Evolutionary conservation across 2,329 filamentous ascomycete species (phyloP), one percentile per base, ranked within the genome.

Genomic region (Pseudocercospora fuligena): DNA sequence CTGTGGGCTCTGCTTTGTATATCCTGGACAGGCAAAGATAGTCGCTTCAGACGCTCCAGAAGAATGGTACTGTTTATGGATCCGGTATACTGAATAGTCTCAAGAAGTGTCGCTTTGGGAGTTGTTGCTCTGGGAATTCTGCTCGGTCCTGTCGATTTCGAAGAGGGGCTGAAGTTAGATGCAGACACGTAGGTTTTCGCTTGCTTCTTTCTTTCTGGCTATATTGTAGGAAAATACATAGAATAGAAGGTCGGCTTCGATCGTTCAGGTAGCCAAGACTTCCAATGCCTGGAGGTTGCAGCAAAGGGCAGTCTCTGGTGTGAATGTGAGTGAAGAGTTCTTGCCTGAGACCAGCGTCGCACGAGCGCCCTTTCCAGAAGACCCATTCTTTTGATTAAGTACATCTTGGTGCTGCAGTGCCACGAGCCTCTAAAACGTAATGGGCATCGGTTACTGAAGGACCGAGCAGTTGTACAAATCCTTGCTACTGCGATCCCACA

Each of bases 341-440:
- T 46, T 47, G 25, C 16, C 21, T 49, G 21, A 53, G n/a, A 31
- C n/a, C 57, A 49, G 49, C 21, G 49, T 47, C 29, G 58, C 63
- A 58, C 63, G 58, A 61, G 63, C 58, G 43, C 11, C 58, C 36
- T 61, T 61, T 61, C 63, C 57, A 61, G 60, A 56, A 56, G 60
- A 56, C 65, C 29, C 60, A 63, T 58, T 56, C 33, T 56, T 66
- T 63, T 63, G 60, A 60, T 60, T 63, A 63, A 66, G 65, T 66
- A 66, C 65, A 56, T 54, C 51, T 54, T 53, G 49, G 49, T 23
- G 49, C 49, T 53, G 19, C 49, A 29, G 51, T 54, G 51, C 25
- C 51, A 54, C 51, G 25, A 54, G 51, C 21, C 21, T 29, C 51
- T 29, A 29, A 25, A 54, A 56, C 51, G 51, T 56, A 56, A 56